Percentiles rank a stretch among this genome's conserved stretches.
Conservation (phyloP, 352 stramenopile genomes). For the Globisporangium recalcitrans region DNA sequence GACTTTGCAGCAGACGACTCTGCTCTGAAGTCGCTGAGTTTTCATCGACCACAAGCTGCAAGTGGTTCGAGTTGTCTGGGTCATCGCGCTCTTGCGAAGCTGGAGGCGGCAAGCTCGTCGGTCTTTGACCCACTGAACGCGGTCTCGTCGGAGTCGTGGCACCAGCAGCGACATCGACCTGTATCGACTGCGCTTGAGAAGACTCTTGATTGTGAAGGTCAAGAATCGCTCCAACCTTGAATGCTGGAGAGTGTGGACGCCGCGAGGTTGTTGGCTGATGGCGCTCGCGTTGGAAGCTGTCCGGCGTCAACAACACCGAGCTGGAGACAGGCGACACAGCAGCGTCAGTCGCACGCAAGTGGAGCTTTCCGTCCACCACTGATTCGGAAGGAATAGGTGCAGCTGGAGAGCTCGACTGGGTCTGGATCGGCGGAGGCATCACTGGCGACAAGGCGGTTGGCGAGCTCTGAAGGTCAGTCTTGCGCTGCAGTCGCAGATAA, state of each 20-base stretch:
- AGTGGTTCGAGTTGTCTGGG: background rate
- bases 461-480: conserved; percentile 21
- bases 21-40: background rate
- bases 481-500: conserved; percentile 44
- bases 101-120: too few species aligned
- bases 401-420: background rate
- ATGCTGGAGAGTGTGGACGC: background rate
- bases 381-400: background rate
- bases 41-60: background rate
- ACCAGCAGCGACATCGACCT: conserved; percentile 7
- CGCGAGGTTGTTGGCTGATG: background rate
- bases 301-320: conserved; percentile 11
- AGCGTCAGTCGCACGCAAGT: background rate
- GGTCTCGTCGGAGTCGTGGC: conserved; percentile 5
- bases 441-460: conserved; percentile 8
- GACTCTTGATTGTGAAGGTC: background rate
- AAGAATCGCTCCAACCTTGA: background rate
- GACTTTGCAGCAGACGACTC: conserved; percentile 31
- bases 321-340: conserved; percentile 12
- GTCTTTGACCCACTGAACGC: too few species aligned
- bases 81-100: too few species aligned
- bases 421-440: background rate
- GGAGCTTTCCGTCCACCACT: background rate
- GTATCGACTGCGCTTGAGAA: background rate
- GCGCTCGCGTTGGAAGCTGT: conserved; percentile 2